Base-by-base conservation (phyloP, 306 rosid genomes). In the Sicyos baderoa region DNA sequence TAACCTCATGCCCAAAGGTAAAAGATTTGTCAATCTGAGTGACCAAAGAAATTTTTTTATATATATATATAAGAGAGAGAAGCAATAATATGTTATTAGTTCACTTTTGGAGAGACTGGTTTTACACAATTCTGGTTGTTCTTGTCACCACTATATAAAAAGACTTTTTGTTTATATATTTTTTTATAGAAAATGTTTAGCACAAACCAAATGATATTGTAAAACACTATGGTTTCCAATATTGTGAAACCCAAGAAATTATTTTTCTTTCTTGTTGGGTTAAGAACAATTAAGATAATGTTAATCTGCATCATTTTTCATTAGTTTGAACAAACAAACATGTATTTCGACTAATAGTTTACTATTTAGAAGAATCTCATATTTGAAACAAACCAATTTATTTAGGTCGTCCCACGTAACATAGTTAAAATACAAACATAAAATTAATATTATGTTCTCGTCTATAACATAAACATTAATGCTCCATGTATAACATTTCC, bases 141-240 rank as follows among this genome's bases (percentile, higher is more conserved):
- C 18, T 45, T 66, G 71, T 66, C 71, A 66, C 71, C 71, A 66
- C 71, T 66, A 66, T 14, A 47, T 18, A 32, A 22, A 22, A 45
- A n/a, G 42, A 44, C 55, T 6, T 65, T 45, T 11, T 22, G 71
- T n/a, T 16, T 45, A 48, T 5, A 10, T 45, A 25, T 16, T 22
- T 67, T 12, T 25, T 21, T 67, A 25, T 4, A 48, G 45, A 4
- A 22, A 3, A 48, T 12, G 52, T 18, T 37, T 16, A 62, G 52
- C 69, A 1, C 68, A 19, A 40, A 37, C 27, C 25, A 37, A 40
- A 63, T 18, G 27, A 12, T 2, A 5, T 40, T 18, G 48, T n/a
- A 11, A 61, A 61, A n/a, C 29, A 25, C 50, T 17, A 27, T 61
- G 45, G 9, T 29, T 32, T 59, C 66, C 66, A 16, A 32, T 32